phyloP scores from a whole-genome alignment of 148 eudicot species.

The Rhododendron kiyosumense region DNA sequence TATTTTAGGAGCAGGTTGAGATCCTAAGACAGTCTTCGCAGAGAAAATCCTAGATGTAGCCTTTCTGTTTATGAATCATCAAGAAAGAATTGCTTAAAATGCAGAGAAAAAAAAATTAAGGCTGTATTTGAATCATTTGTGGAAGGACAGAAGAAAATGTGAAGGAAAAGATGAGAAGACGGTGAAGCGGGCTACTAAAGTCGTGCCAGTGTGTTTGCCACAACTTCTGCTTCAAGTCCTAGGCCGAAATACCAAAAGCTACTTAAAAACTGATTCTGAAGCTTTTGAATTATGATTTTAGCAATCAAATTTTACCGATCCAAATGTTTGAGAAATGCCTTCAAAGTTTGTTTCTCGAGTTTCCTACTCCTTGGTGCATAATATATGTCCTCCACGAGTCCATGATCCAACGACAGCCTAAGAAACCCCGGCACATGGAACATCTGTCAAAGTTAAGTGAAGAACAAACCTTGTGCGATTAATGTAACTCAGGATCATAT shows the following conservation, averaged over 20 bases:
- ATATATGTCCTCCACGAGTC: neutral
- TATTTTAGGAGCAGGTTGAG: conserved; percentile 44
- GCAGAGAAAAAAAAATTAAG: neutral
- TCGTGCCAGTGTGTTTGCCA: neutral
- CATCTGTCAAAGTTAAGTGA: neutral
- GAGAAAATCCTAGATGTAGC: conserved; percentile 35
- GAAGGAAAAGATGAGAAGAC: neutral
- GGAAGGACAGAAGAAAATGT: neutral
- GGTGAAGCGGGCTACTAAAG: neutral
- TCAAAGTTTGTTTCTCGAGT: neutral
- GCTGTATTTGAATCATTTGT: neutral
- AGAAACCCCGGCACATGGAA: neutral
- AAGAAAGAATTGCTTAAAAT: neutral
- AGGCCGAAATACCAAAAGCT: neutral
- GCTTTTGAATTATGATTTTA: neutral
- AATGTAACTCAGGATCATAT: conserved; percentile 36
- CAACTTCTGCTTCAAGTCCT: neutral
- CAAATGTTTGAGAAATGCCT: neutral
- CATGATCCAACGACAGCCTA: neutral
- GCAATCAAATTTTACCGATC: neutral
- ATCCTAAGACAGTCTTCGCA: conserved; percentile 40
- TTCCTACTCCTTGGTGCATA: neutral
- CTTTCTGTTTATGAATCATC: conserved; percentile 19
- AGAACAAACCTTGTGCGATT: conserved; percentile 27
- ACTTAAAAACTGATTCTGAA: neutral